Evolutionary conservation across 2,329 filamentous ascomycete genomes (phyloP).

Genomic region (Claviceps quebecensis): DNA sequence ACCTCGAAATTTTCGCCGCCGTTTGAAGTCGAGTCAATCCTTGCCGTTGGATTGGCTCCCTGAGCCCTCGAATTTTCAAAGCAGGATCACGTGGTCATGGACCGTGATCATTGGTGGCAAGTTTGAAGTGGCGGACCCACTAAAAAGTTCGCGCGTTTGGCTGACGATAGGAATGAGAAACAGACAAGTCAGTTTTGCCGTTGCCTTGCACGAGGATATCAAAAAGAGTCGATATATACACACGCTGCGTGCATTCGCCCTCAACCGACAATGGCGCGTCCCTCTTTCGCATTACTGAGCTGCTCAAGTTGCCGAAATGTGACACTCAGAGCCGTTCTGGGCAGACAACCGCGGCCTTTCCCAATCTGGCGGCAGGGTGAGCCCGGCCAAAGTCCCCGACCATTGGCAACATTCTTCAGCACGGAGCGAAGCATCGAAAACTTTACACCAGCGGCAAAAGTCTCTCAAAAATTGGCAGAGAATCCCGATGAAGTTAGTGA

Average conservation of each 20-base stretch:
- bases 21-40: not conserved
- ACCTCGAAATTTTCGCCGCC: constrained; percentile 17
- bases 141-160: not conserved
- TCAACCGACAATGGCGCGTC: constrained; percentile 18
- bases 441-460: constrained; percentile 9
- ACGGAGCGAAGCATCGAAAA: constrained; percentile 6
- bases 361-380: constrained; percentile 12
- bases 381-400: constrained; percentile 7
- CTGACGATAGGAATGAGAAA: not conserved
- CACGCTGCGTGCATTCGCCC: not conserved
- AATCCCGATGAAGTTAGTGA: constrained; percentile 17
- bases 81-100: constrained; percentile 7
- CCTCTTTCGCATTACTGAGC: constrained; percentile 14
- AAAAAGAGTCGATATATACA: not conserved
- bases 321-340: constrained; percentile 17
- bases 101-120: not conserved
- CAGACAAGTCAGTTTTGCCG: not conserved
- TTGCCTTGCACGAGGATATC: not conserved
- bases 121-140: not conserved
- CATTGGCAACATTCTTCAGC: constrained; percentile 13
- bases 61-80: not conserved
- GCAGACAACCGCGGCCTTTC: constrained; percentile 11
- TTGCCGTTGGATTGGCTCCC: constrained; percentile 3
- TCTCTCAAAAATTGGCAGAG: constrained; percentile 1
- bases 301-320: constrained; percentile 19